These are phyloP conservation scores for Colletotrichum spinosum DNA, from an alignment of 2,329 filamentous ascomycete genomes.

Conservation along the genomic window DNA sequence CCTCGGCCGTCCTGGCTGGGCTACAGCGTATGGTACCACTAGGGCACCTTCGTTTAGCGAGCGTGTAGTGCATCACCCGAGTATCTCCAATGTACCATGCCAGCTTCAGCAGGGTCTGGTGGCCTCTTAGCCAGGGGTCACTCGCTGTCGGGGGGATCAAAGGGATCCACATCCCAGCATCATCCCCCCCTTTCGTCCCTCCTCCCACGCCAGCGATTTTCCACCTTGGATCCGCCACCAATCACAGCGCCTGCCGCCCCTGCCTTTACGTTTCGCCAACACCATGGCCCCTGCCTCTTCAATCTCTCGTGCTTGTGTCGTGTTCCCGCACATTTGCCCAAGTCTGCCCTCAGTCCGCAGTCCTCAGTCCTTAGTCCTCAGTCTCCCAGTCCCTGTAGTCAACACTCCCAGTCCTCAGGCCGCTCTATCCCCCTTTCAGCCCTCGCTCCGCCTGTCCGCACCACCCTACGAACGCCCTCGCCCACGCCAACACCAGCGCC, in stretches of 20 bases:
- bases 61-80: too few species aligned
- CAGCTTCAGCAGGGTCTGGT: constrained; percentile 6
- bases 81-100: too few species aligned
- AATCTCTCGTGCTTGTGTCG: constrained; percentile 37
- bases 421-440: constrained; percentile 27
- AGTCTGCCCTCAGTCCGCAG: constrained; percentile 10
- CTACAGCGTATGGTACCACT: too few species aligned
- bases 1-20: too few species aligned
- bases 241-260: constrained; percentile 5
- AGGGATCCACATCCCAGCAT: constrained; percentile 31
- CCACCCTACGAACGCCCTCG: constrained; percentile 21
- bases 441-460: constrained; percentile 28
- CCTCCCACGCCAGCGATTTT: neutral
- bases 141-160: constrained; percentile 31
- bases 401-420: neutral
- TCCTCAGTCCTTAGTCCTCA: neutral
- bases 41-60: too few species aligned
- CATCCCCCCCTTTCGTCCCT: neutral
- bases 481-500: neutral
- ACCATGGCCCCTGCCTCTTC: constrained; percentile 24
- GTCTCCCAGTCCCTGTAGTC: neutral
- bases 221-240: neutral
- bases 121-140: constrained; percentile 19
- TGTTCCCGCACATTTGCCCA: constrained; percentile 26
- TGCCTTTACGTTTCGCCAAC: constrained; percentile 30